phyloP scores from a whole-genome alignment of 768 basidiomycete species.

The Trametes sanguinea region DNA sequence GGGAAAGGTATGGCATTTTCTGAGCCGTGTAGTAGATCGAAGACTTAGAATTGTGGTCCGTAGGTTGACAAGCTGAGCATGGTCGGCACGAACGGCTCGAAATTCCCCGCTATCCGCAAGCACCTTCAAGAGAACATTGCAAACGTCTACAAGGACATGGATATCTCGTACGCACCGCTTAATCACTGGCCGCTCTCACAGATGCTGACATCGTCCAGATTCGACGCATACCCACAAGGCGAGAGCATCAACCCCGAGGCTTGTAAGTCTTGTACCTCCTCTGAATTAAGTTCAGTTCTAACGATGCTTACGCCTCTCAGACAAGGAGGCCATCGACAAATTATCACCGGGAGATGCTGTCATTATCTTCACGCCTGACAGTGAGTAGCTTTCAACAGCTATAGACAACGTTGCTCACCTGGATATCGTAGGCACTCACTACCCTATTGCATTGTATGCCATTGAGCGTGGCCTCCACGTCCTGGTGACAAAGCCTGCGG shows the following conservation, averaged over 20 bases:
- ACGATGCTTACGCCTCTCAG: slow-evolving; percentile 38
- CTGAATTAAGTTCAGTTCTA: not conserved
- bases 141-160: slow-evolving; percentile 84
- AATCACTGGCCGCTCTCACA: not conserved
- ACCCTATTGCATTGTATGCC: slow-evolving; percentile 82
- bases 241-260: slow-evolving; percentile 73
- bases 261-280: slow-evolving; percentile 52
- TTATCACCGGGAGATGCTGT: slow-evolving; percentile 84
- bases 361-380: slow-evolving; percentile 91
- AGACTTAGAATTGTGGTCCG: too few species aligned
- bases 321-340: slow-evolving; percentile 78
- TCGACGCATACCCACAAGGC: slow-evolving; percentile 77
- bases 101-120: slow-evolving; percentile 82
- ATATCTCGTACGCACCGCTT: slow-evolving; percentile 59
- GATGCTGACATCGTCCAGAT: slow-evolving; percentile 43
- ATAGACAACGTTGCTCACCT: not conserved
- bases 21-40: too few species aligned
- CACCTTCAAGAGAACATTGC: slow-evolving; percentile 85
- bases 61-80: slow-evolving; percentile 76
- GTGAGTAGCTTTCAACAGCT: slow-evolving; percentile 42
- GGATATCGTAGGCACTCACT: slow-evolving; percentile 66
- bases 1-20: slow-evolving; percentile 56
- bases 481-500: slow-evolving; percentile 91
- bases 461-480: slow-evolving; percentile 86
- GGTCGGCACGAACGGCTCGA: slow-evolving; percentile 87